Conservation (phyloP, 2,329 filamentous ascomycete genomes). For the Trichoderma cornu-damae region DNA sequence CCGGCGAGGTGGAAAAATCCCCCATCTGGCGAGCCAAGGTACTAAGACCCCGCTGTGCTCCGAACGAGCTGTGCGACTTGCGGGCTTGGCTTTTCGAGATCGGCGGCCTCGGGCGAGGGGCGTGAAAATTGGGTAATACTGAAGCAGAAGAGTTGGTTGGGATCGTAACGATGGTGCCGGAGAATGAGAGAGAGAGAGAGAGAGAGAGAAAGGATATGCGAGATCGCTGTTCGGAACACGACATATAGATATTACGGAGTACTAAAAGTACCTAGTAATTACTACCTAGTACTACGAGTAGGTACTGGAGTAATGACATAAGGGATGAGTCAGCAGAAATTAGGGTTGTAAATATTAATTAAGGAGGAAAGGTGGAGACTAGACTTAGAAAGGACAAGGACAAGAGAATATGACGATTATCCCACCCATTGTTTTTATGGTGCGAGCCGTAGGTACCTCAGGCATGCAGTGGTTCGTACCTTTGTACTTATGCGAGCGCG, state of each 20-base stretch:
- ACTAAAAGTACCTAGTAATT: too few relatives aligned
- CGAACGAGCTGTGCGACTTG: background rate
- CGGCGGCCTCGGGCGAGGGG: background rate
- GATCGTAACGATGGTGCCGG: constrained; percentile 2
- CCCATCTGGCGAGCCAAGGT: background rate
- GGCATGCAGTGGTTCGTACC: background rate
- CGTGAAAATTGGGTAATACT: background rate
- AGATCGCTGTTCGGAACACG: background rate
- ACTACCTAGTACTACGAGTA: too few relatives aligned
- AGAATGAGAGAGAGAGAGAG: background rate
- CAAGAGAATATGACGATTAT: too few relatives aligned
- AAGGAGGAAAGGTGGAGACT: too few relatives aligned
- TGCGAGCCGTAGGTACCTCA: too few relatives aligned
- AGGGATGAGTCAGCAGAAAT: too few relatives aligned
- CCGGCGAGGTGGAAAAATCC: background rate
- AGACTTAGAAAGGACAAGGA: too few relatives aligned
- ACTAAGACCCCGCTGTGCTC: background rate
- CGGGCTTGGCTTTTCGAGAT: background rate
- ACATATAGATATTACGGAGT: background rate
- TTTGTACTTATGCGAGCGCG: background rate
- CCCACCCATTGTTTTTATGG: too few relatives aligned
- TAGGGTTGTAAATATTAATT: too few relatives aligned
- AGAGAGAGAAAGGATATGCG: background rate
- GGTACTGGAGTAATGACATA: too few relatives aligned
- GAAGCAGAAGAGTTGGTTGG: background rate